phyloP scores from a whole-genome alignment of 441 rosid species.

The Pelargonium citronellum region DNA sequence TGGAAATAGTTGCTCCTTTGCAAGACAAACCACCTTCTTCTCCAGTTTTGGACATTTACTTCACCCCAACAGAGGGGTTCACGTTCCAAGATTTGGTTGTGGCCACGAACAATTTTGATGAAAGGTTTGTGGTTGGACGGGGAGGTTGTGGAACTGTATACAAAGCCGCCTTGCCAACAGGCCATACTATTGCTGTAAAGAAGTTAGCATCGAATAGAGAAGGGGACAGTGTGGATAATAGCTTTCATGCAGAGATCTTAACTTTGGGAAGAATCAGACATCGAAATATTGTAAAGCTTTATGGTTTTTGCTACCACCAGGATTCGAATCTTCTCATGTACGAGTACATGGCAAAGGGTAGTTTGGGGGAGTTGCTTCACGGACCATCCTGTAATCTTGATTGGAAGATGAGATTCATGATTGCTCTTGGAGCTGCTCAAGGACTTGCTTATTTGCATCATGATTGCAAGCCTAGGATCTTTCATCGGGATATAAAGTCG shows the following conservation, averaged over 20 bases:
- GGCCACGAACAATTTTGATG: conserved; percentile 72
- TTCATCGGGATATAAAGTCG: conserved; percentile 94
- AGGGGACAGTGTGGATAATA: conserved; percentile 70
- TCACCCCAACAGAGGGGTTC: conserved; percentile 75
- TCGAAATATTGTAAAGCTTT: conserved; percentile 87
- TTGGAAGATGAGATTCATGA: conserved; percentile 72
- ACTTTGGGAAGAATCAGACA: conserved; percentile 91
- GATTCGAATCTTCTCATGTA: conserved; percentile 79
- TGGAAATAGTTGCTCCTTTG: conserved; percentile 39
- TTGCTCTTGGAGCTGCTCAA: conserved; percentile 94
- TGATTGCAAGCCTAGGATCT: conserved; percentile 84
- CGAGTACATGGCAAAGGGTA: conserved; percentile 80
- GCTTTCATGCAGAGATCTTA: conserved; percentile 81
- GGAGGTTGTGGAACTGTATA: conserved; percentile 95
- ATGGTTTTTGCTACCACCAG: conserved; percentile 75
- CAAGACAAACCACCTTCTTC: conserved; percentile 45
- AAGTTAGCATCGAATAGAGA: conserved; percentile 68
- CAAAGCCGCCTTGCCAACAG: conserved; percentile 69
- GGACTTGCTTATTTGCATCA: conserved; percentile 94
- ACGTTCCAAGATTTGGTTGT: conserved; percentile 67
- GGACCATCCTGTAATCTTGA: conserved; percentile 53
- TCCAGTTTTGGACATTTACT: conserved; percentile 60
- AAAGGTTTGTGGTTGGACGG: conserved; percentile 63
- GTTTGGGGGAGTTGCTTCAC: conserved; percentile 84
- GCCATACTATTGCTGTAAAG: conserved; percentile 73